phyloP scores from a whole-genome alignment of 176 grass and related monocot genomes.

The Oryza glaberrima region DNA sequence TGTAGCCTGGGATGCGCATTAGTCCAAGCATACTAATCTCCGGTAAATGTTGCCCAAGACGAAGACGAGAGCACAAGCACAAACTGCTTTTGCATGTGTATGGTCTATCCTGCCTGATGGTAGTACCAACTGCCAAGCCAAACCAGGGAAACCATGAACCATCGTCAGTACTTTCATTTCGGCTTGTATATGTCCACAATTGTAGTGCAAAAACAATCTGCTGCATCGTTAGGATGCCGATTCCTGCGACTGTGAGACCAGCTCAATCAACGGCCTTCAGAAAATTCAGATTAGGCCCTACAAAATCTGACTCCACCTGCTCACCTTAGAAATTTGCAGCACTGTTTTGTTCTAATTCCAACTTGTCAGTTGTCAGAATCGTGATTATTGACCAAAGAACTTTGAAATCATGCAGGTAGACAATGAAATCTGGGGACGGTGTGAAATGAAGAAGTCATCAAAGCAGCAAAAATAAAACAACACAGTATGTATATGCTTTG shows the following conservation, averaged over 20 bases:
- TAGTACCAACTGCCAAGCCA: not conserved
- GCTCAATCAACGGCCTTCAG: not conserved
- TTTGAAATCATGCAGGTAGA: not conserved
- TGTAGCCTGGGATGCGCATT: not conserved
- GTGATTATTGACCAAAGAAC: constrained; percentile 26
- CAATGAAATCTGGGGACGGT: not conserved
- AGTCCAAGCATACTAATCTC: not conserved
- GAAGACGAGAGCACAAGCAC: too few relatives aligned
- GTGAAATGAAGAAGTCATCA: constrained; percentile 23
- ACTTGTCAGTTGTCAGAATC: constrained; percentile 3
- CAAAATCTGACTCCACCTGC: not conserved
- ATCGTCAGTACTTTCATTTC: not conserved
- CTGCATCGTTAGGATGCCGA: not conserved
- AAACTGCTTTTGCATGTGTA: not conserved
- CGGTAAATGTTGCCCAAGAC: not conserved
- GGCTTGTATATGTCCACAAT: not conserved
- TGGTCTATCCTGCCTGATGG: not conserved
- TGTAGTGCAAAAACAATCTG: not conserved
- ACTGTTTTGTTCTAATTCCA: constrained; percentile 9
- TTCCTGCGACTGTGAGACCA: not conserved
- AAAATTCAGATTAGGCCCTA: not conserved
- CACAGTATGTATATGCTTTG: not conserved
- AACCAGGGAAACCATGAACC: not conserved
- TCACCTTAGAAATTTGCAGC: not conserved
- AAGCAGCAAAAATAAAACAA: not conserved